phyloP scores from a whole-genome alignment of 108 stramenopile species.

The Stephanodiscus triporus region DNA sequence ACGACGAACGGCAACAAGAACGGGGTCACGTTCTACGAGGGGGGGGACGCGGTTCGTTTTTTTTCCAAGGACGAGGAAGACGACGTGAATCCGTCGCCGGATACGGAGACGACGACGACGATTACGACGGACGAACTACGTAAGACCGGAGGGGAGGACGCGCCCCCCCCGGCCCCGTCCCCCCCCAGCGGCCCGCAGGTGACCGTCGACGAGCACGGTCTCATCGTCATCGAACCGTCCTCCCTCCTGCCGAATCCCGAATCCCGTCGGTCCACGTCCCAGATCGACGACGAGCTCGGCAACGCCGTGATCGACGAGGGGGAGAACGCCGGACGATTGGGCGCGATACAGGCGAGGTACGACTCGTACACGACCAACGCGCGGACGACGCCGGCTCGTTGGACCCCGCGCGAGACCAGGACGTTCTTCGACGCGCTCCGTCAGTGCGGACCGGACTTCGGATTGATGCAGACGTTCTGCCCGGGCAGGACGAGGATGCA shows the following conservation, averaged over 20 bases:
- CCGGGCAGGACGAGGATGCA: slow-evolving; percentile 60
- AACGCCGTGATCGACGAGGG: slow-evolving; percentile 27
- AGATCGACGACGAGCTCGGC: slow-evolving; percentile 40
- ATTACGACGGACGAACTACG: not conserved
- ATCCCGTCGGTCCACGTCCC: slow-evolving; percentile 12
- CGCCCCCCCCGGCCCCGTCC: not conserved
- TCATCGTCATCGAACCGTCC: slow-evolving; percentile 27
- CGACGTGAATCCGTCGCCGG: not conserved
- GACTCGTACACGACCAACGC: slow-evolving; percentile 23
- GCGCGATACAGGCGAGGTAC: slow-evolving; percentile 26
- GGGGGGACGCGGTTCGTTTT: not conserved
- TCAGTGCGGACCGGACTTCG: slow-evolving; percentile 82
- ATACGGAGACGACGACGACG: not conserved
- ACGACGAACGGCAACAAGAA: not conserved
- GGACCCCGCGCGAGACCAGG: slow-evolving; percentile 74
- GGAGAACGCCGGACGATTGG: slow-evolving; percentile 18
- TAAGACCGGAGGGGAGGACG: not conserved
- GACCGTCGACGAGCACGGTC: slow-evolving; percentile 25
- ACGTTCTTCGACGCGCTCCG: slow-evolving; percentile 71
- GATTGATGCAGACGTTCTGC: slow-evolving; percentile 70
- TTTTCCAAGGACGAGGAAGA: not conserved
- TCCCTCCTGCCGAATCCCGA: slow-evolving; percentile 24
- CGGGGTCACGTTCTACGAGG: not conserved
- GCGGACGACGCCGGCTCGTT: slow-evolving; percentile 26
- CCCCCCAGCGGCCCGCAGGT: slow-evolving; percentile 17